These are phyloP conservation scores for Kodamaea plutei DNA, from an alignment of 1,139 yeast genomes.

Conservation along the genomic window DNA sequence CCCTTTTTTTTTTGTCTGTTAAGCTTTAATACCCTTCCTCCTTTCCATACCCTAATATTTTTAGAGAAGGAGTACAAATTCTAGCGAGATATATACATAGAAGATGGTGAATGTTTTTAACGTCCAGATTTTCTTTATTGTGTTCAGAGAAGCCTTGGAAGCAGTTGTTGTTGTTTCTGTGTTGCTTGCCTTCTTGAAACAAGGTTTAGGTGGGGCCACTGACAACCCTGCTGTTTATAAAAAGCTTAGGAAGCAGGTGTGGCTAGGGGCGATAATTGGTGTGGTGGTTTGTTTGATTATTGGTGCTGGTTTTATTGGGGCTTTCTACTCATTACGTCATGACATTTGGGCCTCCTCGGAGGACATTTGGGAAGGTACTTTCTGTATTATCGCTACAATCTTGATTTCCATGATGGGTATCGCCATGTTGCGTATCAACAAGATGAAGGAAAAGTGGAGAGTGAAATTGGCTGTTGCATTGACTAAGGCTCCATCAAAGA, in stretches of 20 bases:
- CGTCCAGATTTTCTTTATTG: constrained; percentile 72
- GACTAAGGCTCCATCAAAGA: constrained; percentile 14
- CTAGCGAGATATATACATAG: too few species aligned
- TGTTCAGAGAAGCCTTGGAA: constrained; percentile 85
- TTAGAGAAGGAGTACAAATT: too few species aligned
- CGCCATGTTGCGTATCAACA: constrained; percentile 26
- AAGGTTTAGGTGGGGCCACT: constrained; percentile 59
- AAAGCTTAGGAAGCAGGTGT: constrained; percentile 40
- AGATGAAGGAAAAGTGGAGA: constrained; percentile 50
- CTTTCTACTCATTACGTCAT: constrained; percentile 21
- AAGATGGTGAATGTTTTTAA: constrained; percentile 43
- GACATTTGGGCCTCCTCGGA: constrained; percentile 23
- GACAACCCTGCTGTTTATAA: constrained; percentile 54
- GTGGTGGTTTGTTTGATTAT: constrained; percentile 20
- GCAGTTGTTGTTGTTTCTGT: constrained; percentile 89
- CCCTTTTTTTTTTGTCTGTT: too few species aligned
- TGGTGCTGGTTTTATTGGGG: constrained; percentile 23
- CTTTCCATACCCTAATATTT: too few species aligned
- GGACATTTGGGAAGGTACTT: constrained; percentile 27
- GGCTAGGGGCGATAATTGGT: constrained; percentile 24
- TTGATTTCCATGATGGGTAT: constrained; percentile 27
- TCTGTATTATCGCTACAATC: constrained; percentile 22
- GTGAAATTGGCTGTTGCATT: constrained; percentile 41
- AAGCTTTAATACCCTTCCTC: too few species aligned
- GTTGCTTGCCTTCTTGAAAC: constrained; percentile 82